Evolutionary conservation across 164 flowering plant genomes (phyloP).

Genomic region (Euptelea pleiosperma): DNA sequence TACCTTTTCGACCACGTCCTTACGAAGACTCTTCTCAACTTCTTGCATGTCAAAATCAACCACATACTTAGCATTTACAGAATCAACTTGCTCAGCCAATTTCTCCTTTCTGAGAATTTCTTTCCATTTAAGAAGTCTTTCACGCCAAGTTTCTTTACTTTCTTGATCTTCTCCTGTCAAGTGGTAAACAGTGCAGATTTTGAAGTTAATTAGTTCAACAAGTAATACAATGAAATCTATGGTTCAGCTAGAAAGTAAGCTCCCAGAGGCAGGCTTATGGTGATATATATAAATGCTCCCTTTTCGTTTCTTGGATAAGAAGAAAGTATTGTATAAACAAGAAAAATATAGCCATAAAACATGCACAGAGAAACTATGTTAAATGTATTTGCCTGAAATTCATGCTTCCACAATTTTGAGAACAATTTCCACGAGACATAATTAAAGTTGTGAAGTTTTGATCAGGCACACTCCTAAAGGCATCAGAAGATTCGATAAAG

Average conservation of each 20-base stretch:
- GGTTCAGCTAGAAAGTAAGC: neutral
- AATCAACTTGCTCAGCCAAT: constrained; percentile 56
- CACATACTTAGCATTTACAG: constrained; percentile 63
- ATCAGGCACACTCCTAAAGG: neutral
- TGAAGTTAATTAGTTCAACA: neutral
- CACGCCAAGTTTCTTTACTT: constrained; percentile 66
- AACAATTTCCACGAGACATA: neutral
- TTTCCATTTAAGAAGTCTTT: constrained; percentile 73
- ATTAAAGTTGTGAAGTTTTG: neutral
- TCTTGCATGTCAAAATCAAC: constrained; percentile 97
- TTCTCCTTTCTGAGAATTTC: constrained; percentile 65
- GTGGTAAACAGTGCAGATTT: neutral
- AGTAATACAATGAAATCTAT: neutral
- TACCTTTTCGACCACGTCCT: constrained; percentile 63
- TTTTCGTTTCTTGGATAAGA: neutral
- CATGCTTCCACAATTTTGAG: neutral
- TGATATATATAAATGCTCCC: neutral
- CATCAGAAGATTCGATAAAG: neutral
- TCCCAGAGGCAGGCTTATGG: neutral
- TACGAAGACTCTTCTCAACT: constrained; percentile 84
- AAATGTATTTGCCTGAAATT: no score
- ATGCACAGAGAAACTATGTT: no score
- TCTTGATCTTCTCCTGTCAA: constrained; percentile 40
- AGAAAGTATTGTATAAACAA: neutral
- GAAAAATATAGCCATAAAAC: no score